These are phyloP conservation scores for Sporothrix pseudoabietina DNA, from an alignment of 2,329 filamentous ascomycete species.

Conservation along the genomic window DNA sequence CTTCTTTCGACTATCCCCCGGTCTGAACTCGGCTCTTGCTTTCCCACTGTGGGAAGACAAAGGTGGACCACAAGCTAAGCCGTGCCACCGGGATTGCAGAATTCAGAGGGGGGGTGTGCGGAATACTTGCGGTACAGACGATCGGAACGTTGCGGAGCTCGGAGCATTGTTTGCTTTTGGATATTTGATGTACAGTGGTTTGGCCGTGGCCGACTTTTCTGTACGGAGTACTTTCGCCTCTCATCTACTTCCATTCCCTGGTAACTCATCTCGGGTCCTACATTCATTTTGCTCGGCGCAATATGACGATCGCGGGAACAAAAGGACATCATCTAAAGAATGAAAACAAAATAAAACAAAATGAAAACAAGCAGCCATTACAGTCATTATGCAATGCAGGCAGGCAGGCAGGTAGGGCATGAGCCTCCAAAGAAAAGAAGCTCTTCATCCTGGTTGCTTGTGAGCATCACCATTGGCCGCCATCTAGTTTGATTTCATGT, in stretches of 20 bases:
- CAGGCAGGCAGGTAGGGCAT: background rate
- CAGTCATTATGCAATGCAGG: background rate
- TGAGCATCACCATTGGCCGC: background rate
- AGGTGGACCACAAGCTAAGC: background rate
- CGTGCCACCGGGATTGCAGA: background rate
- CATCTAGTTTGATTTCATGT: background rate
- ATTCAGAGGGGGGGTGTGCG: background rate
- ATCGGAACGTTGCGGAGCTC: background rate
- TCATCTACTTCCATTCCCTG: background rate
- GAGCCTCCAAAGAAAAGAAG: background rate
- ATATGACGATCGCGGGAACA: background rate
- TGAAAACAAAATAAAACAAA: background rate
- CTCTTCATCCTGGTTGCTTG: background rate
- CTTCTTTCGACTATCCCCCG: background rate
- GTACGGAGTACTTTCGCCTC: background rate
- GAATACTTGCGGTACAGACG: background rate
- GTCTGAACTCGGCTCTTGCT: conserved; percentile 21
- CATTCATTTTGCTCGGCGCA: conserved; percentile 11
- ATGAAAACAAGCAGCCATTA: background rate
- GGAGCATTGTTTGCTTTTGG: conserved; percentile 6
- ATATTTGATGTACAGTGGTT: background rate
- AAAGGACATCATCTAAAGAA: background rate
- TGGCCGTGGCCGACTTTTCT: background rate
- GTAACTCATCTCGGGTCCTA: background rate
- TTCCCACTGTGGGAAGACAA: background rate